Conservation (phyloP, 176 grass and related monocot species). For the Rhipidocladum racemiflorum region DNA sequence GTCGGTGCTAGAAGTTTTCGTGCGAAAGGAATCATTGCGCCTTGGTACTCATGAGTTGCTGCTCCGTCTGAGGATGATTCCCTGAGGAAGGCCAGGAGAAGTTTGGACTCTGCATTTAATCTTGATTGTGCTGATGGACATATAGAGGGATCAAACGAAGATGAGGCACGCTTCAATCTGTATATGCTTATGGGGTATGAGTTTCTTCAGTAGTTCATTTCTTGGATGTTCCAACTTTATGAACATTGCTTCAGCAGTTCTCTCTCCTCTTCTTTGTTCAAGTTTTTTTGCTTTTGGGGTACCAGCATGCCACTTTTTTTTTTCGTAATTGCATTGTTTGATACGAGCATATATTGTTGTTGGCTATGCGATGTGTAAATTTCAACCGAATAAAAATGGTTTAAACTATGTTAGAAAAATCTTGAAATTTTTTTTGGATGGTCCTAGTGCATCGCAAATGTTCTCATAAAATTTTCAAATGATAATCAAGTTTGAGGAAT, state of each 20-base stretch:
- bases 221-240: conserved; percentile 16
- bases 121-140: conserved; percentile 55
- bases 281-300: neutral
- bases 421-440: too few relatives aligned
- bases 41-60: conserved; percentile 15
- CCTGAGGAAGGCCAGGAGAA: conserved; percentile 39
- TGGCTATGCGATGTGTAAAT: too few relatives aligned
- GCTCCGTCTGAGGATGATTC: conserved; percentile 19
- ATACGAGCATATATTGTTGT: neutral
- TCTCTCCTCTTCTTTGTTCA: neutral
- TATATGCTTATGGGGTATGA: conserved; percentile 88
- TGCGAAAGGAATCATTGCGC: conserved; percentile 34
- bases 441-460: too few relatives aligned
- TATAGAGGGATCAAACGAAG: conserved; percentile 44
- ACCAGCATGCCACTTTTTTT: neutral
- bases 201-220: conserved; percentile 28
- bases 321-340: neutral
- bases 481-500: too few relatives aligned
- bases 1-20: conserved; percentile 46
- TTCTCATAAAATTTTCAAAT: too few relatives aligned
- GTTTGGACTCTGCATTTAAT: conserved; percentile 40
- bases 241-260: neutral
- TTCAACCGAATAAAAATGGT: too few relatives aligned
- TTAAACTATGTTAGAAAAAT: too few relatives aligned
- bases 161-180: conserved; percentile 42